These are phyloP conservation scores for Cephalotrichum gorgonifer DNA, from an alignment of 2,329 filamentous ascomycete genomes.

Conservation along the genomic window DNA sequence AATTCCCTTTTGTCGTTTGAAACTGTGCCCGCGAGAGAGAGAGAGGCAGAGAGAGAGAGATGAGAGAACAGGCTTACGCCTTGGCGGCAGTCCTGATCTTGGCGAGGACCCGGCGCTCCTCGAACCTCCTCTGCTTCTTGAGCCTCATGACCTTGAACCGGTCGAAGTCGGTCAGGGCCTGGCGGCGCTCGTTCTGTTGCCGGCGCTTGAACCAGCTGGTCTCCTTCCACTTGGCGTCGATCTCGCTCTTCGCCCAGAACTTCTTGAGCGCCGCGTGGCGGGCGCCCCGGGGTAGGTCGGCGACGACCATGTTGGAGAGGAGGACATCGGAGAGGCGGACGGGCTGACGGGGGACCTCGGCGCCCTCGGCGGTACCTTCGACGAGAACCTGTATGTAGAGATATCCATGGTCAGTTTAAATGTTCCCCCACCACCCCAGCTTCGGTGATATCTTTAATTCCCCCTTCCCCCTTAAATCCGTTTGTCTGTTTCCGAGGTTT, in stretches of 20 bases:
- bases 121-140: conserved; percentile 99
- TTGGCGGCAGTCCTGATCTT: conserved; percentile 66
- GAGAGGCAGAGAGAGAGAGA: not conserved
- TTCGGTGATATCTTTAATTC: not conserved
- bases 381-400: conserved; percentile 67
- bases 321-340: conserved; percentile 73
- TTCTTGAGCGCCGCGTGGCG: conserved; percentile 76
- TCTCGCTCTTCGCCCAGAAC: conserved; percentile 81
- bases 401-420: conserved; percentile 10
- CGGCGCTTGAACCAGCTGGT: conserved; percentile 93
- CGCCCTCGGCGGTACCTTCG: conserved; percentile 81
- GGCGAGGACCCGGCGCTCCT: conserved; percentile 91
- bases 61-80: conserved; percentile 43
- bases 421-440: too few relatives aligned
- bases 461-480: conserved; percentile 2
- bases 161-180: conserved; percentile 94
- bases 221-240: conserved; percentile 88
- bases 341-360: conserved; percentile 79
- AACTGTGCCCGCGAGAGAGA: too few relatives aligned
- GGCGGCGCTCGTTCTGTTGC: conserved; percentile 74
- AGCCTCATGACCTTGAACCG: conserved; percentile 99
- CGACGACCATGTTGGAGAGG: conserved; percentile 81
- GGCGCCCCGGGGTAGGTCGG: conserved; percentile 74
- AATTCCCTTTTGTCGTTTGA: too few relatives aligned
- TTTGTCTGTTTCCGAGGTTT: not conserved